Conservation (phyloP, 2,329 filamentous ascomycete species). For the Dactylellina sp. region DNA sequence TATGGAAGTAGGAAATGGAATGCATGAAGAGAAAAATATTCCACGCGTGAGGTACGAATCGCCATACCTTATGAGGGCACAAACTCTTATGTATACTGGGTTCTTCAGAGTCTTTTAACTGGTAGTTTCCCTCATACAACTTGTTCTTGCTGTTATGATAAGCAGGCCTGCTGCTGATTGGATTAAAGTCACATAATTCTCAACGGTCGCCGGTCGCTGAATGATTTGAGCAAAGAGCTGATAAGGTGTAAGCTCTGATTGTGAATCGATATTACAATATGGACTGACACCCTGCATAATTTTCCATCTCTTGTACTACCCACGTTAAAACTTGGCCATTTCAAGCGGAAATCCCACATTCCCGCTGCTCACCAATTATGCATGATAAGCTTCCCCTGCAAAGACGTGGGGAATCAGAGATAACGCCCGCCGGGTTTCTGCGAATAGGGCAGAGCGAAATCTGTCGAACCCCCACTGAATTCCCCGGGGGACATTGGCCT, state of each 20-base stretch:
- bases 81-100: no score
- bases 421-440: constrained; percentile 10
- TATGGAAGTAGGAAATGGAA: no score
- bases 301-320: no score
- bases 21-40: no score
- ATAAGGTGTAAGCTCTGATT: constrained; percentile 4
- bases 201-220: neutral
- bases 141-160: constrained; percentile 14
- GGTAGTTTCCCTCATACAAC: constrained; percentile 4
- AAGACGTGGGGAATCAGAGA: constrained; percentile 12
- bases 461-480: neutral
- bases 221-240: neutral
- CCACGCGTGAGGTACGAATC: no score
- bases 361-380: neutral
- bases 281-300: no score
- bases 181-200: neutral
- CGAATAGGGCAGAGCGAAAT: neutral
- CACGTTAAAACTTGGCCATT: no score
- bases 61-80: no score
- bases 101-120: no score
- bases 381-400: constrained; percentile 11
- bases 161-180: constrained; percentile 1
- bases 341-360: constrained; percentile 2
- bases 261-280: neutral
- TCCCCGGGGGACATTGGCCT: no score